Base-by-base conservation (phyloP, 495 filamentous ascomycete genomes). In the Thermothielavioides terrestris region DNA sequence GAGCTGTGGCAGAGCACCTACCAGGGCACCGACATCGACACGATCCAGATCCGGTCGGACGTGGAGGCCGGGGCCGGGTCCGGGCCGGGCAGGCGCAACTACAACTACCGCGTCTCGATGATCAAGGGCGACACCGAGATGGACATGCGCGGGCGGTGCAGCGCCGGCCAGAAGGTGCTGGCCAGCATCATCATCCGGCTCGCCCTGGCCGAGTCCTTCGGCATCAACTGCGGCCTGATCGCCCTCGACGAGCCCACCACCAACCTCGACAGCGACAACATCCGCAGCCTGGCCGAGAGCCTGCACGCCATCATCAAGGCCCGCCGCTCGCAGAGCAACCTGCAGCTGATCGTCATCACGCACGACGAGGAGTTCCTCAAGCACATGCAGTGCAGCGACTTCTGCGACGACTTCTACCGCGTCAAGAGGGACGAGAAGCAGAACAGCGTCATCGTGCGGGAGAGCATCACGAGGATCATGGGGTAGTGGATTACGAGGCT, bases 51-150 rank as follows among this genome's bases (percentile, higher is more conserved):
- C 64, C 81, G 85, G 34, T 94, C 89, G 35, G 90, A 94, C 69
- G 84, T 82, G 56, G 89, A 92, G 63, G 75, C 76, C 37, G 53
- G 38, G 12, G 42, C 59, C 5, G 49, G 41, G 15, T 30, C 46
- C 10, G 36, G 37, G 21, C 83, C 79, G 45, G 84, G 80, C 48
- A 92, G 88, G 58, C 81, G 86, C 45, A 86, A 76, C 27, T 98
- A 97, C 76, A 96, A 98, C 66, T 98, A 98, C 71, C 86, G 94
- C 47, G 92, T 98, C 0, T 88, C 85, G 70, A 99, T 99, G 94
- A 83, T 95, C 55, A 99, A 99, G 72, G 82, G 89, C 60, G 87
- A 90, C 57, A 83, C 85, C 3, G 92, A 99, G 67, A 96, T 99
- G 91, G 92, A 99, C 70, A 99, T 99, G 92, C 88, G 92, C 51